A percentile compares a stretch with the other conserved stretches of the same genome.
These are phyloP conservation scores for Artemisia tridentata DNA, from an alignment of 129 eudicot genomes.

Conservation along the genomic window DNA sequence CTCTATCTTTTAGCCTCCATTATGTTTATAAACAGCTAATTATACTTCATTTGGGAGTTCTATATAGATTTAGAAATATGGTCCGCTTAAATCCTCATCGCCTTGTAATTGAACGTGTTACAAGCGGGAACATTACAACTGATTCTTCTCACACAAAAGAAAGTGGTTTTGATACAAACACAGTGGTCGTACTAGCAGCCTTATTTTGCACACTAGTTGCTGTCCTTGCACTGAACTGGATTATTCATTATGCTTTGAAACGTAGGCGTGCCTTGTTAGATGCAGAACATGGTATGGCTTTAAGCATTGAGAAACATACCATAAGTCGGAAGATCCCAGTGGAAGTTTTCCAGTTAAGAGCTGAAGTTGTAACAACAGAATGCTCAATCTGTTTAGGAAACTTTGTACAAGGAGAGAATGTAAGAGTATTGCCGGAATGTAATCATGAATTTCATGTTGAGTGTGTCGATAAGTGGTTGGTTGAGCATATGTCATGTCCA, in stretches of 20 bases:
- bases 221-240: conserved; percentile 42
- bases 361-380: conserved; percentile 16
- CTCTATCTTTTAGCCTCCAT: conserved; percentile 5
- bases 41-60: conserved; percentile 3
- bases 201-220: conserved; percentile 39
- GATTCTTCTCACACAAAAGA: conserved; percentile 17
- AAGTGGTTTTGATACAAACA: conserved; percentile 39
- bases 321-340: conserved; percentile 28
- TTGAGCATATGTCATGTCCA: conserved; percentile 49
- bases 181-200: conserved; percentile 49
- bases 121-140: conserved; percentile 3
- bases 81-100: neutral
- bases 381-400: conserved; percentile 51
- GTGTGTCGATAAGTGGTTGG: conserved; percentile 52
- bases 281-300: conserved; percentile 18
- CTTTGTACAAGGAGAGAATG: conserved; percentile 46
- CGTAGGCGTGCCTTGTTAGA: conserved; percentile 27
- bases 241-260: conserved; percentile 38
- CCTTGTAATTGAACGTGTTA: neutral
- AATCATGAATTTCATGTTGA: conserved; percentile 47
- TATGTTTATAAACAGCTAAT: neutral
- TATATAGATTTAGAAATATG: conserved; percentile 4
- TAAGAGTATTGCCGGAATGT: conserved; percentile 40
- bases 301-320: conserved; percentile 34
- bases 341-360: conserved; percentile 23